Evolutionary conservation across 208 protist genomes (phyloP).

Genomic region (Leishmania lainsoni): DNA sequence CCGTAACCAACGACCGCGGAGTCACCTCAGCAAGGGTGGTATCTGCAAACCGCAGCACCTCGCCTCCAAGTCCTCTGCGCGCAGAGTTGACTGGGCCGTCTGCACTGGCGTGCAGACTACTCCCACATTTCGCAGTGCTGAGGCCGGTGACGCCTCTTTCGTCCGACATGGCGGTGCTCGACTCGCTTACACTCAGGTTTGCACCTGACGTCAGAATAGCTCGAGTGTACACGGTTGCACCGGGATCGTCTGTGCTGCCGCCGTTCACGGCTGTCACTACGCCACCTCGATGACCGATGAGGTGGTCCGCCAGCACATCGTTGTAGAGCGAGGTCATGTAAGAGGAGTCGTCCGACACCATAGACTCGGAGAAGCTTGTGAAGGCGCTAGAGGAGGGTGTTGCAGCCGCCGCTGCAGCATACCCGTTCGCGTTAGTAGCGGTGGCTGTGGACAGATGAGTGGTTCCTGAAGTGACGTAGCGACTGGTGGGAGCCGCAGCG

Average conservation of each 20-base stretch:
- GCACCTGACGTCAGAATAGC: slow-evolving; percentile 2
- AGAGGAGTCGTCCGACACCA: slow-evolving; percentile 82
- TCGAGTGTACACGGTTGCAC: not conserved
- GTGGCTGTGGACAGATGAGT: not conserved
- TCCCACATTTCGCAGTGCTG: slow-evolving; percentile 17
- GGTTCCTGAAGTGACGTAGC: not conserved
- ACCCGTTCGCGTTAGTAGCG: not conserved
- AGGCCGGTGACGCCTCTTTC: not conserved
- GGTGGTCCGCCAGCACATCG: slow-evolving; percentile 79
- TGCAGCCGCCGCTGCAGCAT: not conserved
- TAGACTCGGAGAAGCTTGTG: slow-evolving; percentile 74
- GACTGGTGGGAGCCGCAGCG: not conserved
- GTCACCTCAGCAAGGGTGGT: slow-evolving; percentile 2
- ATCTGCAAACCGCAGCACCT: slow-evolving; percentile 40
- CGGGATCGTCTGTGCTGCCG: not conserved
- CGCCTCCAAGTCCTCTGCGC: slow-evolving; percentile 42
- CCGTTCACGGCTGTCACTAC: not conserved
- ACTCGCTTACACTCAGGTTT: not conserved
- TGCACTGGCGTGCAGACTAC: not conserved
- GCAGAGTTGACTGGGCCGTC: slow-evolving; percentile 13
- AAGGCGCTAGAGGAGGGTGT: slow-evolving; percentile 48
- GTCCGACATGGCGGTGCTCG: not conserved
- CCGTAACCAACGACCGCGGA: slow-evolving; percentile 9
- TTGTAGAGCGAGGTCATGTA: slow-evolving; percentile 87
- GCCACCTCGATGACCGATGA: slow-evolving; percentile 34